Base-by-base conservation (phyloP, 1,139 yeast genomes). In the Blastobotrys petasosporus region DNA sequence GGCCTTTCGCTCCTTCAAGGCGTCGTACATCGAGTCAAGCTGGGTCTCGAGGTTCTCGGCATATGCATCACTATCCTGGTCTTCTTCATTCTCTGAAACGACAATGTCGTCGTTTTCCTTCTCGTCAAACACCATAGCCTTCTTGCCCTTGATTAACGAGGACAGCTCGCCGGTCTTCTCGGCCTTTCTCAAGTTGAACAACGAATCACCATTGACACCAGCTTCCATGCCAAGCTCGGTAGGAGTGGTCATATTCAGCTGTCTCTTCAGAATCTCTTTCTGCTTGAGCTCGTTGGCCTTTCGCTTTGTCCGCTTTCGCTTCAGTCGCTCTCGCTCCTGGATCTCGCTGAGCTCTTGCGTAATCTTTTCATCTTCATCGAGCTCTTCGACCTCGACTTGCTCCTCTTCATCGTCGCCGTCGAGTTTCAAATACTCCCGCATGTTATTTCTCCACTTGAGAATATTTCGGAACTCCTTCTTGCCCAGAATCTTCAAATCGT, bases 161-260 rank as follows among this genome's bases (percentile, higher is more conserved):
- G 79, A 78, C 47, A 88, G 68, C 54, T 84, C 79, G 35, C 97
- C 97, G 2, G 95, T 82, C 63, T 83, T 85, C 64, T 85, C 87
- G 2, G 97, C 96, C 15, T 77, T 68, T 59, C 81, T 83, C 62
- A 92, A 74, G 61, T 82, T 86, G 69, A 92, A 92, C 51, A 90
- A 70, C 0, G 94, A 77, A 49, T 86, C 94, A 39, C 84, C 75
- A 44, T 94, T 95, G 46, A 77, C 77, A n/a, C 87, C 92, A 15
- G 95, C 96, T 64, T 92, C 98, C 41, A 87, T 73, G 74, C 97
- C 97, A 54, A 92, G 81, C 60, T 87, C 95, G 73, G 78, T 79
- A 60, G 94, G 96, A 2, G 96, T 85, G 51, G 85, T 73, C 97
- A 92, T 90, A 63, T 86, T 87, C 94, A 92, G 84, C 68, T 92